These are phyloP conservation scores for Pontederia crassipes DNA, from an alignment of 176 grass and related monocot genomes.

Conservation along the genomic window DNA sequence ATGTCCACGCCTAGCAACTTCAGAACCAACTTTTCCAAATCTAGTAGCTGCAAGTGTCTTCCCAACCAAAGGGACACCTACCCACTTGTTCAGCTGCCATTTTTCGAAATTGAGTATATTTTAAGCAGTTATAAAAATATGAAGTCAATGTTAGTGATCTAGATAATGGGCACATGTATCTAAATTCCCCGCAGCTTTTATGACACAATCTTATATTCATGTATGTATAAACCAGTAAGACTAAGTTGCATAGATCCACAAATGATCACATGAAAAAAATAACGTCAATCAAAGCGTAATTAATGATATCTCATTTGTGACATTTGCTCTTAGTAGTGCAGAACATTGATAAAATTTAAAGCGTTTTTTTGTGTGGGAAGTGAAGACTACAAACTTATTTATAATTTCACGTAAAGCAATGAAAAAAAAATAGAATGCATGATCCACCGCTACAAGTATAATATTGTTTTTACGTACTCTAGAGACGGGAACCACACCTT, in stretches of 20 bases:
- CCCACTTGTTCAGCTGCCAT: conserved; percentile 6
- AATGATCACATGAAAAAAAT: not conserved
- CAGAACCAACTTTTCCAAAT: conserved; percentile 11
- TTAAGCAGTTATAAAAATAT: not conserved
- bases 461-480: too few relatives aligned
- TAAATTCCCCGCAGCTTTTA: not conserved
- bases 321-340: too few relatives aligned
- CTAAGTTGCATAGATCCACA: not conserved
- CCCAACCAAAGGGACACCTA: conserved; percentile 6
- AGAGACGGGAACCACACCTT: too few relatives aligned
- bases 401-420: not conserved
- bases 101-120: not conserved
- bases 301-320: too few relatives aligned
- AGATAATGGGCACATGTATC: not conserved
- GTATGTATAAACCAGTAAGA: not conserved
- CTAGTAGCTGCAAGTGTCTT: conserved; percentile 3
- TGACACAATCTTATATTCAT: not conserved
- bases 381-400: not conserved
- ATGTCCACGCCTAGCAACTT: conserved; percentile 33
- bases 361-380: not conserved
- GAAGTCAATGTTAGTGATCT: not conserved
- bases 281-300: too few relatives aligned
- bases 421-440: too few relatives aligned
- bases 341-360: not conserved
- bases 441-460: too few relatives aligned